Percentiles rank a stretch among this genome's conserved stretches.
phyloP scores from a whole-genome alignment of 768 basidiomycete genomes.

The Polyporus arcularius region DNA sequence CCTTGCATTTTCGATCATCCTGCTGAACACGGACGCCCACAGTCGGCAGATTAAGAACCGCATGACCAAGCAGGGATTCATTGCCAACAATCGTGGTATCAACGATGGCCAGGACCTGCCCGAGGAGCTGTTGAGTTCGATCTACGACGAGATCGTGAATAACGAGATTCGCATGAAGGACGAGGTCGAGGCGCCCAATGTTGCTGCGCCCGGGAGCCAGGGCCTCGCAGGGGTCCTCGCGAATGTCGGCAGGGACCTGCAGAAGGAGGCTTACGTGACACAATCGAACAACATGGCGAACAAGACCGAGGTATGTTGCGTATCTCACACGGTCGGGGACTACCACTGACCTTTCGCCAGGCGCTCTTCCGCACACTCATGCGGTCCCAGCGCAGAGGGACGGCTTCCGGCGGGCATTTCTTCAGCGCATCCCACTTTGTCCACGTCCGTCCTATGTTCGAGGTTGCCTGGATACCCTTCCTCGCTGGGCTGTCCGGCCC shows the following conservation, averaged over 20 bases:
- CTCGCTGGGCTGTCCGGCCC: constrained; percentile 93
- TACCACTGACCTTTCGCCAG: constrained; percentile 37
- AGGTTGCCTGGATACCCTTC: constrained; percentile 99
- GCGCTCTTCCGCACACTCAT: constrained; percentile 92
- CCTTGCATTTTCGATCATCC: constrained; percentile 90
- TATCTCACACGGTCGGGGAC: neutral
- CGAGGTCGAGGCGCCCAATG: constrained; percentile 70
- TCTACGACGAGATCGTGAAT: constrained; percentile 87
- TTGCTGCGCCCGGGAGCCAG: constrained; percentile 46
- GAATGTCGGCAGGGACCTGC: constrained; percentile 90
- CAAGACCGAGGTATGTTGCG: constrained; percentile 80
- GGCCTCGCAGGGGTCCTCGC: constrained; percentile 84
- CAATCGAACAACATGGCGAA: constrained; percentile 96
- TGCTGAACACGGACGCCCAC: constrained; percentile 98
- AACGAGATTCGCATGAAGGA: constrained; percentile 99
- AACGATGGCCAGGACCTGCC: constrained; percentile 90
- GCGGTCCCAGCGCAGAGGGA: constrained; percentile 85
- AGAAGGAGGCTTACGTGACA: constrained; percentile 93
- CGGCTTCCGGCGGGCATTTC: constrained; percentile 81
- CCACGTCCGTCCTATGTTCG: constrained; percentile 98
- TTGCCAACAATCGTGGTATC: constrained; percentile 95
- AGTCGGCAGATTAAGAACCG: constrained; percentile 92
- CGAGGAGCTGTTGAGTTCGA: constrained; percentile 73
- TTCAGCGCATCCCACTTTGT: constrained; percentile 96
- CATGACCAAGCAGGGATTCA: constrained; percentile 90